Conservation (phyloP, 108 stramenopile species). For the Fragilaria radians region DNA sequence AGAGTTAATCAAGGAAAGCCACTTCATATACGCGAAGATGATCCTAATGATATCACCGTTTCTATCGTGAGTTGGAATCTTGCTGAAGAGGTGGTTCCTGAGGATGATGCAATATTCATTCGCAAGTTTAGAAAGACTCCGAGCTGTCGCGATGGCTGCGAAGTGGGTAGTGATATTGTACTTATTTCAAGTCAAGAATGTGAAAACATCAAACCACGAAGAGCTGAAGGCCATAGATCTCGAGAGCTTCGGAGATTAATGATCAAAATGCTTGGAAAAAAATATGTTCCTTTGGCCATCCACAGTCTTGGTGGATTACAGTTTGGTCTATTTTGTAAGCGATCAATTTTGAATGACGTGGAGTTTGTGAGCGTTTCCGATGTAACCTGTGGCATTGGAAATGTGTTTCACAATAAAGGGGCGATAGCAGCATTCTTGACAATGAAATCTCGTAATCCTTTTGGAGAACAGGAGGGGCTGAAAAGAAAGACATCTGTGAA, state of each 20-base stretch:
- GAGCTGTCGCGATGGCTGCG: not conserved
- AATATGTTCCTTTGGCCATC: constrained; percentile 77
- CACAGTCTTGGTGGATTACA: constrained; percentile 88
- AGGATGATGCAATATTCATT: constrained; percentile 74
- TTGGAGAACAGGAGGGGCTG: not conserved
- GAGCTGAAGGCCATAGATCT: constrained; percentile 73
- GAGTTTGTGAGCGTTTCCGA: constrained; percentile 67
- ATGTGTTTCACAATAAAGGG: constrained; percentile 89
- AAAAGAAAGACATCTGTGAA: constrained; percentile 36
- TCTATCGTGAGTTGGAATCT: constrained; percentile 87
- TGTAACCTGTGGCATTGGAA: constrained; percentile 87
- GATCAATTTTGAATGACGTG: constrained; percentile 59
- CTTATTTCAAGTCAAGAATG: constrained; percentile 82
- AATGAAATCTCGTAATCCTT: constrained; percentile 28
- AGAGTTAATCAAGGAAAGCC: too few species aligned
- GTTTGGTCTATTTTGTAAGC: constrained; percentile 70
- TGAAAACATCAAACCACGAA: constrained; percentile 85
- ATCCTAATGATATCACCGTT: constrained; percentile 46
- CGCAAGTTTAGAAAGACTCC: constrained; percentile 43
- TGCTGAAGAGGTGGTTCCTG: constrained; percentile 67
- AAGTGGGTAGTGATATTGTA: constrained; percentile 67
- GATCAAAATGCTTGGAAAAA: constrained; percentile 68
- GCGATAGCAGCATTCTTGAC: constrained; percentile 77
- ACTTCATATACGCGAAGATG: constrained; percentile 14
- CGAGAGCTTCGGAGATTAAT: constrained; percentile 67